Conservation (phyloP, 306 rosid species). For the Ormosia emarginata region DNA sequence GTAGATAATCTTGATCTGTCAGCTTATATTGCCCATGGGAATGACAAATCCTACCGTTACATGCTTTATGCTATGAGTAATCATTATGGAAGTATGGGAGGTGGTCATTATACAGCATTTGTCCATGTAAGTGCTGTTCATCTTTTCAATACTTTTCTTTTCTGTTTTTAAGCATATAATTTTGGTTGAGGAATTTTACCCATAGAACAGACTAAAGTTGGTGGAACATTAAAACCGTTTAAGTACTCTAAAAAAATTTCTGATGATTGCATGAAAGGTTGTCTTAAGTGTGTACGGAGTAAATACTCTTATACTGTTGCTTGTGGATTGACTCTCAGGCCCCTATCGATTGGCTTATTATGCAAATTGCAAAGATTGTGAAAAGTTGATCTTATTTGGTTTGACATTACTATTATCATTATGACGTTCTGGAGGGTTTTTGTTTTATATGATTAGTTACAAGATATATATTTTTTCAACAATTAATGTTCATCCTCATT, state of each 20-base stretch:
- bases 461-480: neutral
- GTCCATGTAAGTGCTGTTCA: conserved; percentile 74
- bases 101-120: conserved; percentile 97
- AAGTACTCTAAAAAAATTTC: neutral
- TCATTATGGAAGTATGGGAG: conserved; percentile 99
- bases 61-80: conserved; percentile 92
- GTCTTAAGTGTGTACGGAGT: neutral
- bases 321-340: neutral
- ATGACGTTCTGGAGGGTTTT: neutral
- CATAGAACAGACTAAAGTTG: neutral
- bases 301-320: neutral
- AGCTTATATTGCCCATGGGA: conserved; percentile 54
- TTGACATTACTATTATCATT: neutral
- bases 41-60: conserved; percentile 60
- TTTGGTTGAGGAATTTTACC: conserved; percentile 11
- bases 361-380: neutral
- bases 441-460: neutral
- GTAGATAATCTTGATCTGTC: conserved; percentile 87
- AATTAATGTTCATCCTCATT: neutral
- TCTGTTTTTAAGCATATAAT: neutral
- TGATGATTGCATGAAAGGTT: neutral
- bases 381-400: neutral
- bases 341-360: neutral
- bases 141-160: neutral
- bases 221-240: neutral